These are phyloP conservation scores for Zygosaccharomyces rouxii DNA, from an alignment of 805 yeast species.

Conservation along the genomic window DNA sequence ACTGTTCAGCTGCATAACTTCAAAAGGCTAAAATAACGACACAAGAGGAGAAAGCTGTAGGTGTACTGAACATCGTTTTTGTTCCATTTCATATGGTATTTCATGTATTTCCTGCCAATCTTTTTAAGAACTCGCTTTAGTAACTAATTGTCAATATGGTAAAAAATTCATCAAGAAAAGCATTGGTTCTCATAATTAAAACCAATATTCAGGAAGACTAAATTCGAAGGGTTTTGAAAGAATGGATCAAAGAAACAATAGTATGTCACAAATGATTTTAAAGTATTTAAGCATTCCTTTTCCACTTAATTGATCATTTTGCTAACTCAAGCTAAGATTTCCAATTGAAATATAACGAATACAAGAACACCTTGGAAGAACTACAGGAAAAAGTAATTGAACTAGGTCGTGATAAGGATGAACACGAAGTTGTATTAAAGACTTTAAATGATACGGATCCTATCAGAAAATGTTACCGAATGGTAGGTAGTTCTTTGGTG, in stretches of 20 bases:
- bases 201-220: not conserved
- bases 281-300: not conserved
- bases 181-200: not conserved
- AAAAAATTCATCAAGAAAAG: not conserved
- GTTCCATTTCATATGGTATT: too few relatives aligned
- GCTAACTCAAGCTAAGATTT: constrained; percentile 29
- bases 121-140: not conserved
- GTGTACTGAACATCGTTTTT: too few relatives aligned
- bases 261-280: constrained; percentile 11
- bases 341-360: constrained; percentile 49
- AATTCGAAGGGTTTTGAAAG: not conserved
- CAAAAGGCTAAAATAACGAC: too few relatives aligned
- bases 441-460: constrained; percentile 49
- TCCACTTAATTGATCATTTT: not conserved
- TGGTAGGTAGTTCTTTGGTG: constrained; percentile 90
- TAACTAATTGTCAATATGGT: not conserved
- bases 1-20: too few relatives aligned
- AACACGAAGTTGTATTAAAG: constrained; percentile 50
- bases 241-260: constrained; percentile 19
- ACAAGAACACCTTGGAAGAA: constrained; percentile 46
- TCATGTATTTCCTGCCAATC: not conserved
- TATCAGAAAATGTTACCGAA: constrained; percentile 80
- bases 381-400: constrained; percentile 45
- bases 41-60: too few relatives aligned
- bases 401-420: constrained; percentile 46